phyloP scores from a whole-genome alignment of 768 basidiomycete genomes.

The Fomitopsis serialis region DNA sequence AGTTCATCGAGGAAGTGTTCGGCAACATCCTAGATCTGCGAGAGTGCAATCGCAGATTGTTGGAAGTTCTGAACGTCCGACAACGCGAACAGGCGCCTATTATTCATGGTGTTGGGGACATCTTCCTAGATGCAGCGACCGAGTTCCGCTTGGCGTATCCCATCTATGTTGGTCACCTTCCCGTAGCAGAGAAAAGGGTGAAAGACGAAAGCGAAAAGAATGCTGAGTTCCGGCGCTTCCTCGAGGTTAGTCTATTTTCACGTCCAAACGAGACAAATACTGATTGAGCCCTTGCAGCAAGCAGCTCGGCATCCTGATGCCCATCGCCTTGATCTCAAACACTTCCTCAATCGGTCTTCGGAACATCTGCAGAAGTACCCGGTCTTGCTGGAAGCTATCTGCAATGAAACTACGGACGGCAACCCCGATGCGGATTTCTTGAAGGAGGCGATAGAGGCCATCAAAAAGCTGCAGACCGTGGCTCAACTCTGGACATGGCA shows the following conservation, averaged over 20 bases:
- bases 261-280: conserved; percentile 1
- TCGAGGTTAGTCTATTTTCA: conserved; percentile 53
- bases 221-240: conserved; percentile 73
- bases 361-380: conserved; percentile 85
- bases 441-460: conserved; percentile 76
- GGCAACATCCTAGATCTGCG: conserved; percentile 86
- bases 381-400: conserved; percentile 78
- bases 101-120: conserved; percentile 81
- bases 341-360: conserved; percentile 72
- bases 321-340: conserved; percentile 66
- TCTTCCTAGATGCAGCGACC: conserved; percentile 81
- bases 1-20: conserved; percentile 88
- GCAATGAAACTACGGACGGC: conserved; percentile 72
- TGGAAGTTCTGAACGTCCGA: conserved; percentile 82
- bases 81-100: conserved; percentile 81
- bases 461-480: conserved; percentile 75
- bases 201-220: conserved; percentile 85
- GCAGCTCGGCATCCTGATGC: conserved; percentile 48
- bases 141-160: conserved; percentile 88
- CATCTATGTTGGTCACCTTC: conserved; percentile 78
- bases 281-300: conserved; percentile 29
- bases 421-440: conserved; percentile 84
- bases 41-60: conserved; percentile 74
- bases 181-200: conserved; percentile 78
- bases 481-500: conserved; percentile 90